Percentiles rank a stretch among this genome's conserved stretches.
Conservation (phyloP, 164 flowering plant genomes). For the Paratinospora sagittata region DNA sequence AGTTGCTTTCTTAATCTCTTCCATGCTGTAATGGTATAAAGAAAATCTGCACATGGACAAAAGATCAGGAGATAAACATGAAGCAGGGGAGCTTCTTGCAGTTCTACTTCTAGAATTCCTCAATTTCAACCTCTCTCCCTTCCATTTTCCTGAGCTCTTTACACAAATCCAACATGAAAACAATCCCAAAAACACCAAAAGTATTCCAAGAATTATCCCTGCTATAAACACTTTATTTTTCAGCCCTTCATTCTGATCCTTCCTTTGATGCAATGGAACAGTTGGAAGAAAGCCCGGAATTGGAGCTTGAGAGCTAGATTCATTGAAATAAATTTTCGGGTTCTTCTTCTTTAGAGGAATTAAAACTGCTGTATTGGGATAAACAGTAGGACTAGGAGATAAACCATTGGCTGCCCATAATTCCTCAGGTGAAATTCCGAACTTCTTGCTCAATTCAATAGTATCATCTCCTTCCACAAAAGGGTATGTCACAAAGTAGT, state of each 20-base stretch:
- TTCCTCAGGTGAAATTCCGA: constrained; percentile 14
- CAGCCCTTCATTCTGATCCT: not conserved
- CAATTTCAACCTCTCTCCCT: constrained; percentile 7
- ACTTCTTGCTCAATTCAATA: constrained; percentile 13
- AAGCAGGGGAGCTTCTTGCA: constrained; percentile 17
- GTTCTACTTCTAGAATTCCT: not conserved
- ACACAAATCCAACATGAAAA: constrained; percentile 6
- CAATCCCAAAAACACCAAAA: constrained; percentile 8
- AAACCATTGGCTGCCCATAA: constrained; percentile 14
- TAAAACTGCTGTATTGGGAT: constrained; percentile 20
- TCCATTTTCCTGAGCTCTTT: constrained; percentile 19
- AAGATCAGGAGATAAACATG: constrained; percentile 29
- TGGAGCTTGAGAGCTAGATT: constrained; percentile 14
- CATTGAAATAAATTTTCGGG: constrained; percentile 11
- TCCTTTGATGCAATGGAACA: too few relatives aligned
- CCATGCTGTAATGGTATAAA: not conserved
- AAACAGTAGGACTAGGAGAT: constrained; percentile 8
- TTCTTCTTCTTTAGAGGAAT: constrained; percentile 16
- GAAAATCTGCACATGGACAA: constrained; percentile 5
- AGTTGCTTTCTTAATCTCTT: constrained; percentile 14
- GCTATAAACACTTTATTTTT: constrained; percentile 21
- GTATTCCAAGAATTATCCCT: constrained; percentile 21
- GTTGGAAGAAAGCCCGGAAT: not conserved
- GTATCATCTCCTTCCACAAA: constrained; percentile 10
- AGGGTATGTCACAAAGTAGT: constrained; percentile 26